phyloP scores from a whole-genome alignment of 345 rosid genomes.

The Adansonia digitata region DNA sequence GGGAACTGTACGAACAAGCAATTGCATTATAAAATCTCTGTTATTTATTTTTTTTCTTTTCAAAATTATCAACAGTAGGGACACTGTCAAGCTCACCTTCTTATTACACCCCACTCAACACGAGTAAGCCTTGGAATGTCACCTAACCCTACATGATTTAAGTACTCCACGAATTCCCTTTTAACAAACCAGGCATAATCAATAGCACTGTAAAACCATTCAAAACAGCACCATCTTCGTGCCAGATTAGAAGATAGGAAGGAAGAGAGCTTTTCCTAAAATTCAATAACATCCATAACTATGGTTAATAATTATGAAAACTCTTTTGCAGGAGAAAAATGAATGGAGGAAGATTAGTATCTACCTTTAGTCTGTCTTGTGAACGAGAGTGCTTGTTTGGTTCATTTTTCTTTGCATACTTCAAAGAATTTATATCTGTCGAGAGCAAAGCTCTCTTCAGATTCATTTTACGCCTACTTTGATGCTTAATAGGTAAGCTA shows the following conservation, averaged over 20 bases:
- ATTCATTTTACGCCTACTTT: slow-evolving; percentile 62
- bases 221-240: slow-evolving; percentile 87
- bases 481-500: slow-evolving; percentile 35
- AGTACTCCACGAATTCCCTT: slow-evolving; percentile 89
- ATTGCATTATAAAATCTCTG: slow-evolving; percentile 11
- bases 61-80: slow-evolving; percentile 2
- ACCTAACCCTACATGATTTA: slow-evolving; percentile 92
- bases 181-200: slow-evolving; percentile 98
- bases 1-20: slow-evolving; percentile 61
- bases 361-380: slow-evolving; percentile 47
- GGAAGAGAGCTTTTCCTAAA: slow-evolving; percentile 67
- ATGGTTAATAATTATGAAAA: background rate
- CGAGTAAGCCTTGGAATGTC: slow-evolving; percentile 91
- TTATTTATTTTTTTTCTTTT: too few species aligned
- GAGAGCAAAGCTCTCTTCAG: slow-evolving; percentile 37
- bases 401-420: slow-evolving; percentile 33
- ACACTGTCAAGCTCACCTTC: slow-evolving; percentile 47
- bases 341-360: slow-evolving; percentile 10
- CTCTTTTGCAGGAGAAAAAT: background rate
- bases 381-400: slow-evolving; percentile 31
- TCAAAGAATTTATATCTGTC: slow-evolving; percentile 38
- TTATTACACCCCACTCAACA: slow-evolving; percentile 97
- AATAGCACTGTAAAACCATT: slow-evolving; percentile 94
- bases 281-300: slow-evolving; percentile 16
- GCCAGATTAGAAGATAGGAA: slow-evolving; percentile 58